These are phyloP conservation scores for Eremothecium cymbalariae DNA, from an alignment of 1,139 yeast genomes.

Conservation along the genomic window DNA sequence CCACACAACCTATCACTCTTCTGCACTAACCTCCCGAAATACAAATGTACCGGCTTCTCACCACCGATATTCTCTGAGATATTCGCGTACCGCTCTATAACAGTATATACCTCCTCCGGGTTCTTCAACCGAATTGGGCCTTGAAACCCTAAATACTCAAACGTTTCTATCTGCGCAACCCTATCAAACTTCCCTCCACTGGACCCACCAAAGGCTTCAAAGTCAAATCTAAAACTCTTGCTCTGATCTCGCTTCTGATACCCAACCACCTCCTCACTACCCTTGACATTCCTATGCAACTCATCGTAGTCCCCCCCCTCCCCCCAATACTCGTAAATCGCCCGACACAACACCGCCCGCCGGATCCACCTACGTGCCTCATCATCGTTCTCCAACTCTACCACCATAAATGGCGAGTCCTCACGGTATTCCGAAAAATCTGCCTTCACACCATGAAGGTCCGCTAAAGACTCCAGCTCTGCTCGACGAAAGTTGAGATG, in stretches of 20 bases:
- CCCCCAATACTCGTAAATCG: conserved; percentile 84
- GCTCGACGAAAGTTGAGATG: conserved; percentile 72
- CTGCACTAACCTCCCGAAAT: conserved; percentile 71
- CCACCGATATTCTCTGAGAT: conserved; percentile 45
- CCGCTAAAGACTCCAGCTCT: conserved; percentile 80
- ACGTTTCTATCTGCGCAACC: conserved; percentile 59
- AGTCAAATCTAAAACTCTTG: conserved; percentile 69
- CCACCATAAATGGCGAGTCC: conserved; percentile 60
- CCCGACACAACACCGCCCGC: conserved; percentile 63
- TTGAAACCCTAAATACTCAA: conserved; percentile 58
- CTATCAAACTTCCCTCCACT: conserved; percentile 44
- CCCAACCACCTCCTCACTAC: conserved; percentile 23
- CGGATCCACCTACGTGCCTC: conserved; percentile 56
- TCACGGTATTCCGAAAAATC: conserved; percentile 56
- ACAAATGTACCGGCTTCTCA: conserved; percentile 46
- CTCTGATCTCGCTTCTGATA: conserved; percentile 32
- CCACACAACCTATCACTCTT: conserved; percentile 54
- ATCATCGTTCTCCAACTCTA: conserved; percentile 54
- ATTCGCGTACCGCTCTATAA: conserved; percentile 61
- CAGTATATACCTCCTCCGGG: conserved; percentile 64
- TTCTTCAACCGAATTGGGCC: conserved; percentile 75
- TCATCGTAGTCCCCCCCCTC: conserved; percentile 48
- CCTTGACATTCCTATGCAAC: conserved; percentile 49
- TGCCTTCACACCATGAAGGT: conserved; percentile 44
- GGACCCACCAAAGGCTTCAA: conserved; percentile 67